These are phyloP conservation scores for Fusarium algeriense DNA, from an alignment of 2,329 filamentous ascomycete genomes.

Conservation along the genomic window DNA sequence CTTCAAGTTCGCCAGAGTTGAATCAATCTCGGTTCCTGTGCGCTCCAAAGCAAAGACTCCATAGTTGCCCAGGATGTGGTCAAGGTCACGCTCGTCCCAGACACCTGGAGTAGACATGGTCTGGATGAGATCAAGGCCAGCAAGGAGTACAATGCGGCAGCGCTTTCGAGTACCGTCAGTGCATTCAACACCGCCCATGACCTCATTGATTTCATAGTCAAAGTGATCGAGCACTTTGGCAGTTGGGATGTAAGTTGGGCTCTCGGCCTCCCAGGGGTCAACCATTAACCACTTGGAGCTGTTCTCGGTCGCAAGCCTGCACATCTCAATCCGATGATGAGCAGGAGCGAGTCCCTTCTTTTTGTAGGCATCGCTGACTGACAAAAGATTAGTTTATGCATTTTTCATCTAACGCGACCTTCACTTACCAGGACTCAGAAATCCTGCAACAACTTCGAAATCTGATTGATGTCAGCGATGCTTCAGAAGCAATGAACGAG, in stretches of 20 bases:
- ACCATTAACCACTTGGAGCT: conserved; percentile 84
- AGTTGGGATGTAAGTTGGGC: conserved; percentile 84
- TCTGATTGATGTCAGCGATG: conserved; percentile 36
- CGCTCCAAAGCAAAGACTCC: conserved; percentile 90
- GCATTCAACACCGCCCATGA: conserved; percentile 80
- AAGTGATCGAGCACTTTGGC: conserved; percentile 93
- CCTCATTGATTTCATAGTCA: conserved; percentile 84
- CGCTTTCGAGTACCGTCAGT: conserved; percentile 73
- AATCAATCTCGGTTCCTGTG: conserved; percentile 87
- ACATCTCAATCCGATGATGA: conserved; percentile 74
- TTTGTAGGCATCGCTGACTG: conserved; percentile 53
- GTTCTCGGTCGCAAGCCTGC: conserved; percentile 80
- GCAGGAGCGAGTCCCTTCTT: conserved; percentile 56
- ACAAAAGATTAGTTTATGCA: conserved; percentile 1
- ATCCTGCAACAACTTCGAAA: conserved; percentile 89
- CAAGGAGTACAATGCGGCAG: conserved; percentile 83
- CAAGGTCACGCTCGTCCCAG: conserved; percentile 86
- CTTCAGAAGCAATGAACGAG: conserved; percentile 3
- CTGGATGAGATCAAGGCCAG: conserved; percentile 80
- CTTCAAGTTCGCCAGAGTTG: conserved; percentile 84
- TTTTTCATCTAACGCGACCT: background rate
- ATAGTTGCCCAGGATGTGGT: conserved; percentile 87
- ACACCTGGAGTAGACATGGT: conserved; percentile 80
- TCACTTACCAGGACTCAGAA: conserved; percentile 49
- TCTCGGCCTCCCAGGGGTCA: conserved; percentile 89